Evolutionary conservation across 176 grass and related monocot species (phyloP).

Genomic region (Carex parvula): DNA sequence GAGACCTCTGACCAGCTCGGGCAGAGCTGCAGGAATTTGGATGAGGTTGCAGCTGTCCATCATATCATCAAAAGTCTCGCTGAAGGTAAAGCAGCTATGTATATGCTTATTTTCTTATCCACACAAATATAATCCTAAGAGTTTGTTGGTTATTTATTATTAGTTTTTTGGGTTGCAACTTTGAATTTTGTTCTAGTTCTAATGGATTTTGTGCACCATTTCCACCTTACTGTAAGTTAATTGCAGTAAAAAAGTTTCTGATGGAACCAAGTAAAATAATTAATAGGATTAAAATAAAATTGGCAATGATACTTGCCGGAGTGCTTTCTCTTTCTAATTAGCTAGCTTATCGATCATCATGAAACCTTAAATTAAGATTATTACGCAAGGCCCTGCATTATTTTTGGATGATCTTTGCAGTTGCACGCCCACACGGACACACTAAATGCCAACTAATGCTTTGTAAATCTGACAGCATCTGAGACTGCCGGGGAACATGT

Average conservation of each 20-base stretch:
- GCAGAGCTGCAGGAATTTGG: slow-evolving; percentile 74
- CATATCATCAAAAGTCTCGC: slow-evolving; percentile 62
- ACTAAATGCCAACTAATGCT: neutral
- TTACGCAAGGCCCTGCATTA: neutral
- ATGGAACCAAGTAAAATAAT: neutral
- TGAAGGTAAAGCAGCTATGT: slow-evolving; percentile 36
- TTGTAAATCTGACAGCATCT: slow-evolving; percentile 4
- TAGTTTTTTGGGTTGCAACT: neutral
- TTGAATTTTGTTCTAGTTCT: neutral
- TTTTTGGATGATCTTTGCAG: neutral
- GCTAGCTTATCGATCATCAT: neutral
- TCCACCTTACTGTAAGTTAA: neutral
- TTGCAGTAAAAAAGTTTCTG: neutral
- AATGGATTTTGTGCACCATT: neutral
- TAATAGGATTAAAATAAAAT: neutral
- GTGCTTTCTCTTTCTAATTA: neutral
- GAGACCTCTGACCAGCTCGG: slow-evolving; percentile 55
- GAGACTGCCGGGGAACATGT: slow-evolving; percentile 8
- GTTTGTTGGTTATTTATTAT: neutral
- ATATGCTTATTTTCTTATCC: neutral
- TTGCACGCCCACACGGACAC: neutral
- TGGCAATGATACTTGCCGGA: neutral
- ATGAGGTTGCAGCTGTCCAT: slow-evolving; percentile 46
- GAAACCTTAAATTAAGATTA: neutral
- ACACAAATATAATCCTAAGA: neutral